Base-by-base conservation (phyloP, 306 rosid genomes). In the Vigna nakashimae region DNA sequence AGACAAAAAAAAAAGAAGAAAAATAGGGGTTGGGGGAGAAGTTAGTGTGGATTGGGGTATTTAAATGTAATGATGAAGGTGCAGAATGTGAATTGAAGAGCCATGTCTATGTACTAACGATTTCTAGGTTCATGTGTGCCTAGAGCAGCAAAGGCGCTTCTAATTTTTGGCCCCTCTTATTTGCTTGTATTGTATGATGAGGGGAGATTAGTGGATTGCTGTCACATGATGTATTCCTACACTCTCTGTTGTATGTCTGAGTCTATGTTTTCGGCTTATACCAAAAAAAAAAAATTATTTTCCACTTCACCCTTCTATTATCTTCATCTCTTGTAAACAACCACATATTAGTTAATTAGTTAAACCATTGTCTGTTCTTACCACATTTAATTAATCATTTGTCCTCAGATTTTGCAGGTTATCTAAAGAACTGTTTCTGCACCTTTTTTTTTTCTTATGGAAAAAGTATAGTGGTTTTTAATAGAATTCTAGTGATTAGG, bases 221-320 rank as follows among this genome's bases (percentile, higher is more conserved):
- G 86, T 82, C 84, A 40, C 81, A 73, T 89, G 70, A 73, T 89
- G 73, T 65, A 59, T 86, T 80, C 89, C 60, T 83, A 83, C 84
- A 68, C 71, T 88, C 62, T 65, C 84, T 84, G 79, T 88, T 91
- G 80, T 79, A 88, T 86, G 85, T 87, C 86, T 62, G 90, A 86
- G 89, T 83, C 81, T 79, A 63, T 84, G 91, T 75, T 86, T 89
- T 87, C 91, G 84, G 89, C 96, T 78, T 83, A 87, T 86, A 86
- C 91, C 34, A 30, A 30, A 30, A 69, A 26, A 32, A 28, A 59
- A 65, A 68, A 7, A 82, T 88, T 79, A 60, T 69, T 68, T 60
- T 56, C 73, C 50, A 4, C 74, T 11, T 34, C 13, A 42, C 38
- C 9, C 14, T 17, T 17, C 15, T 62, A 1, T 9, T 16, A 28